A percentile compares a stretch with the other conserved stretches of the same genome.
Evolutionary conservation across 192 early-diverging fungal species (phyloP).

Genomic region (Phlyctochytrium bullatum): DNA sequence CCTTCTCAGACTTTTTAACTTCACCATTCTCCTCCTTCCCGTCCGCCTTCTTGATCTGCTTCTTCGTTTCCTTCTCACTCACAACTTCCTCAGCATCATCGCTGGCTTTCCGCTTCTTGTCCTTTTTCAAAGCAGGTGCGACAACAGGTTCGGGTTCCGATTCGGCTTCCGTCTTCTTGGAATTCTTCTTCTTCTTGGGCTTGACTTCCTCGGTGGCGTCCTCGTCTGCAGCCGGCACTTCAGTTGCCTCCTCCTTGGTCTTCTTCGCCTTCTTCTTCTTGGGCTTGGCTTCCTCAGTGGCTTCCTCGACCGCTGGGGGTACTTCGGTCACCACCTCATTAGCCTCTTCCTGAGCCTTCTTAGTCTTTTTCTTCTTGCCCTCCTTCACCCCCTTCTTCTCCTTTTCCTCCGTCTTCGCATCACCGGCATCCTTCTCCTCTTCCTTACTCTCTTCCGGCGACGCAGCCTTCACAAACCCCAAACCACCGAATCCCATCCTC

Average conservation of each 20-base stretch:
- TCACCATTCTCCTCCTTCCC: conserved; percentile 7
- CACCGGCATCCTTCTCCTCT: background rate
- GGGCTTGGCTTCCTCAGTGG: background rate
- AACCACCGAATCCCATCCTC: background rate
- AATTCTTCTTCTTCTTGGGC: conserved; percentile 2
- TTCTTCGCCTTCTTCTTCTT: conserved; percentile 17
- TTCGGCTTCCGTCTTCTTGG: conserved; percentile 1
- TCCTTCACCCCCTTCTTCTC: background rate
- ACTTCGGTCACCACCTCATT: background rate
- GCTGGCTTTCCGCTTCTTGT: background rate
- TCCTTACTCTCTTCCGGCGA: background rate
- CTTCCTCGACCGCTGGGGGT: conserved; percentile 10
- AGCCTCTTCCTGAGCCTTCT: background rate
- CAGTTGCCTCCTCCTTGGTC: conserved; percentile 6
- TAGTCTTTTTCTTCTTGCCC: background rate
- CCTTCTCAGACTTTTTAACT: background rate
- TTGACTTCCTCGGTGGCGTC: background rate
- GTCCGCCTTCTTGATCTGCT: background rate
- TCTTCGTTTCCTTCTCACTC: background rate
- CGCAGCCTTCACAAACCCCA: background rate
- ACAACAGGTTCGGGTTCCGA: background rate
- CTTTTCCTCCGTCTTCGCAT: background rate
- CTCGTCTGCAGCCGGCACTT: conserved; percentile 1
- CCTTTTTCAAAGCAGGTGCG: conserved; percentile 3
- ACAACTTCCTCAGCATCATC: background rate